A percentile compares a stretch with the other conserved stretches of the same genome.
These are phyloP conservation scores for Wallacemonas sp. DNA, from an alignment of 208 protist genomes.

Conservation along the genomic window DNA sequence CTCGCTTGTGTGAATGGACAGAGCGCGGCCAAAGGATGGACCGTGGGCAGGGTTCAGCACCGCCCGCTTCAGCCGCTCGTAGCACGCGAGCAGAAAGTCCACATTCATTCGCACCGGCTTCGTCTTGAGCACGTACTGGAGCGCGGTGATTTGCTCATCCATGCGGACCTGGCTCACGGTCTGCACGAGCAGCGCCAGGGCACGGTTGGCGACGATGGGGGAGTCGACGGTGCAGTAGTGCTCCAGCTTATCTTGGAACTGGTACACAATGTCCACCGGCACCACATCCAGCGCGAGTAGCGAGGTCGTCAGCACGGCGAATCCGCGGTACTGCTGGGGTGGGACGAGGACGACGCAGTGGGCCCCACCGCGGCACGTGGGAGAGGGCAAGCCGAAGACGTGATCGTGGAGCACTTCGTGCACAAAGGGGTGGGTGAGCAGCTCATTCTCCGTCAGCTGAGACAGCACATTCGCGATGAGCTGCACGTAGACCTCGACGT, in stretches of 20 bases:
- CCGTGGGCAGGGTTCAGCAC: constrained; percentile 65
- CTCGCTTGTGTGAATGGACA: constrained; percentile 88
- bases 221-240: constrained; percentile 63
- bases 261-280: constrained; percentile 72
- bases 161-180: constrained; percentile 65
- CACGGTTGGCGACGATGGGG: constrained; percentile 81
- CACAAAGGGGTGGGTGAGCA: constrained; percentile 80
- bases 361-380: constrained; percentile 62
- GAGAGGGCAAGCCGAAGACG: constrained; percentile 85
- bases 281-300: constrained; percentile 62
- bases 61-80: constrained; percentile 83
- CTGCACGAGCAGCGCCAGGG: constrained; percentile 76
- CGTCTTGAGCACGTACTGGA: constrained; percentile 79
- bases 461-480: constrained; percentile 67
- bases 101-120: constrained; percentile 81
- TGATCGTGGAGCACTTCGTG: constrained; percentile 79
- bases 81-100: constrained; percentile 88
- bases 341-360: constrained; percentile 84
- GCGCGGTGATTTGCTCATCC: constrained; percentile 75
- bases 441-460: constrained; percentile 62
- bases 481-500: constrained; percentile 87
- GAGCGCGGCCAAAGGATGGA: constrained; percentile 67
- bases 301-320: constrained; percentile 58
- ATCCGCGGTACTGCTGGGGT: constrained; percentile 83
- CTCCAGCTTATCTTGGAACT: constrained; percentile 84